Conservation (phyloP, 2,329 filamentous ascomycete genomes). For the Calonectria pteridis region DNA sequence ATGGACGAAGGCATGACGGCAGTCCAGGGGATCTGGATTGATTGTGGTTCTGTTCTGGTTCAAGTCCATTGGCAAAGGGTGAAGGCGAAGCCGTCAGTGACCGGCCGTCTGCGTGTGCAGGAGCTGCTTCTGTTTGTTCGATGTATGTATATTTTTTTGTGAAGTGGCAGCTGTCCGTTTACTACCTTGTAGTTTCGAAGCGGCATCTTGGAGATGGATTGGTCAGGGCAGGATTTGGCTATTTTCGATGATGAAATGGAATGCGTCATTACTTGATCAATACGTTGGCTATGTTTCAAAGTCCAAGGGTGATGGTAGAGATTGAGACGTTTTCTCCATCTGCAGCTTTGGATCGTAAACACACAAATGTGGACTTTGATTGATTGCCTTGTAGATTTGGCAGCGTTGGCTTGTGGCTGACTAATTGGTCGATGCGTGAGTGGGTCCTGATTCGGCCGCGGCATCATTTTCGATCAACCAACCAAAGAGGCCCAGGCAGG, state of each 20-base stretch:
- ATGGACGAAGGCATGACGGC: conserved; percentile 49
- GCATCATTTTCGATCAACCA: not conserved
- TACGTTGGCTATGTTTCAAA: not conserved
- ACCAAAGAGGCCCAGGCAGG: not conserved
- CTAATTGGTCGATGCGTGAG: not conserved
- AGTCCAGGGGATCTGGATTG: conserved; percentile 26
- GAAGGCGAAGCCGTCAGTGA: conserved; percentile 9
- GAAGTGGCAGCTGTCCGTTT: conserved; percentile 12
- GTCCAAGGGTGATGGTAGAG: not conserved
- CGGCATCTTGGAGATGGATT: conserved; percentile 18
- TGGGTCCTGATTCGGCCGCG: not conserved
- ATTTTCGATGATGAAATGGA: not conserved
- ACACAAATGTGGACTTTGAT: no score
- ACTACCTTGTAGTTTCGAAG: conserved; percentile 14
- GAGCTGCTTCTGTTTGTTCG: conserved; percentile 26
- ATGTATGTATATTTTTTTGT: conserved; percentile 31
- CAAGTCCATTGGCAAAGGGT: conserved; percentile 5
- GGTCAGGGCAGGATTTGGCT: not conserved
- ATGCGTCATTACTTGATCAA: not conserved
- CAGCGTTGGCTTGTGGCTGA: not conserved
- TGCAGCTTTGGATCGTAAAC: not conserved
- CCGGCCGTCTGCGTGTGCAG: not conserved
- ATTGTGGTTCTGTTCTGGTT: conserved; percentile 22
- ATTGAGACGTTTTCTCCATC: not conserved
- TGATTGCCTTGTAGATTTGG: not conserved